A percentile compares a stretch with the other conserved stretches of the same genome.
These are phyloP conservation scores for Suillus decipiens DNA, from an alignment of 768 basidiomycete genomes.

Conservation along the genomic window DNA sequence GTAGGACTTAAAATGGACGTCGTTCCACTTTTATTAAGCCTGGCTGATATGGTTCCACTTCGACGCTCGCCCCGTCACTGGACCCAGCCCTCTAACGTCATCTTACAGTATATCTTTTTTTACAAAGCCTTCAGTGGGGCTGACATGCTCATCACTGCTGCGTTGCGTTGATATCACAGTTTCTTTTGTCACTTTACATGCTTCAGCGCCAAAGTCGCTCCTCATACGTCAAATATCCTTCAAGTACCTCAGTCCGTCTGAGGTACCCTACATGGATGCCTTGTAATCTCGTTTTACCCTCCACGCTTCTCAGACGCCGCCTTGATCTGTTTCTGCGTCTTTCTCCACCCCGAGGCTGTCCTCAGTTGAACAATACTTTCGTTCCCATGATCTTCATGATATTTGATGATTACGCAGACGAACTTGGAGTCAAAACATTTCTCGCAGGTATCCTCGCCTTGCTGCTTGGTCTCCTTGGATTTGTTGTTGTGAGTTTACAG, in stretches of 20 bases:
- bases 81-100: neutral
- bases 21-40: constrained; percentile 12
- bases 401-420: constrained; percentile 9
- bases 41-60: neutral
- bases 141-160: neutral
- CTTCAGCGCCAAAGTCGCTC: neutral
- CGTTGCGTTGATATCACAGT: neutral
- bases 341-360: neutral
- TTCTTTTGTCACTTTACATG: neutral
- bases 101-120: neutral
- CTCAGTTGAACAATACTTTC: neutral
- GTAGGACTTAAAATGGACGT: constrained; percentile 6
- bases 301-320: constrained; percentile 8
- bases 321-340: neutral
- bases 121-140: neutral
- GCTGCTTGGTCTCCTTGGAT: constrained; percentile 25
- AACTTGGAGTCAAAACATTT: constrained; percentile 14
- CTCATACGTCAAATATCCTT: neutral
- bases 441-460: constrained; percentile 26
- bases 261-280: constrained; percentile 8
- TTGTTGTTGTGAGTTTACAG: constrained; percentile 23
- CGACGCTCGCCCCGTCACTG: neutral
- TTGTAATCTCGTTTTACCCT: constrained; percentile 8
- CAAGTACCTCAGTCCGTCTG: constrained; percentile 1
- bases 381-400: constrained; percentile 13